Evolutionary conservation across 2,329 filamentous ascomycete genomes (phyloP), one percentile per base, ranked within the genome.

Genomic region (Trichoderma koningii): DNA sequence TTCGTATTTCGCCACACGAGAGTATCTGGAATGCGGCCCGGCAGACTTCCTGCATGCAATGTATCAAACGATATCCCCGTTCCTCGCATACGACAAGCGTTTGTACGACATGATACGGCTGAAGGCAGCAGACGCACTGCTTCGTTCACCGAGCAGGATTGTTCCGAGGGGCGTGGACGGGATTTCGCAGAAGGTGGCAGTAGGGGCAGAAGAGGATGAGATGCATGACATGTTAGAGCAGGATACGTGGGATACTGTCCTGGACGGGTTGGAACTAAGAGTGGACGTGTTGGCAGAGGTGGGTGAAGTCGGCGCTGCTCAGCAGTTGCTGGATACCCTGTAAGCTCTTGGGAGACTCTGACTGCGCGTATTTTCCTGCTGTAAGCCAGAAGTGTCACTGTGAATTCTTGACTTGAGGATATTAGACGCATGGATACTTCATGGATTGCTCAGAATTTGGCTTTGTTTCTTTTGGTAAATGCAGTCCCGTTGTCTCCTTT

Each of bases 41-140:
- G 48, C 50, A 7, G 63, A 65, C 30, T 65, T 53, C 3, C 10
- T 65, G 19, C 63, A 65, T 26, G 63, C 47, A 14, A 38, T 65
- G 41, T 65, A 60, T 21, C 55, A 60, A 7, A 65, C 19, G 6
- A 65, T 65, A 3, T 53, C 63, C 1, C 63, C 63, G 14, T 65
- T 65, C n/a, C 30, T 65, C 7, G 23, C 63, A 14, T 61, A 65
- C 17, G 63, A 65, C 15, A 60, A 61, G 23, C 21, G 57, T 30
- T 5, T 60, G 6, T 19, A 65, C 23, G 63, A 65, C 2, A 60
- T 65, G 55, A 52, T 65, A 34, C 63, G 63, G 3, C 10, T 61
- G 15, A 65, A 65, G 14, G 63, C 55, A 5, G 55, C 55, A 7
- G 63, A 61, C n/a, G 63, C 63, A 6, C 26, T 65, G 28, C n/a